Evolutionary conservation across 257 asterid species (phyloP), one percentile per base, ranked within the genome.

Genomic region (Salvia miltiorrhiza): DNA sequence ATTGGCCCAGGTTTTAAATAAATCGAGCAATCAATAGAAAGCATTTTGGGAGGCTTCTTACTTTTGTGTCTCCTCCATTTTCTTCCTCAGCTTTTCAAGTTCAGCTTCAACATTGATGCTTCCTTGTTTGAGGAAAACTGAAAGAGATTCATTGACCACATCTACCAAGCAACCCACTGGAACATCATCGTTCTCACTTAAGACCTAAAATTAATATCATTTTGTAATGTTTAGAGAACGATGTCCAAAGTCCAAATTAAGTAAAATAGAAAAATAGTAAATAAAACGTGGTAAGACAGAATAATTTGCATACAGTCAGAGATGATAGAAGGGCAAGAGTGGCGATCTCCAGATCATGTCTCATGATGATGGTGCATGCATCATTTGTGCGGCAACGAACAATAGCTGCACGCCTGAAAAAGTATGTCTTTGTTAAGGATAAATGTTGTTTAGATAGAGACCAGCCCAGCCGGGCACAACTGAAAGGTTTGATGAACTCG

Each of bases 311-410:
- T 82, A 90, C 99, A 67, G 84, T 78, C 72, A 90, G 72, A 48
- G 95, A 87, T 73, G 96, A 80, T 71, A 88, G 64, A 14, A 82
- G 75, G 59, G 97, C 96, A 54, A 93, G 94, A 26, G 97, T 93
- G 62, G 83, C 32, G 53, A 93, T 93, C 84, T 87, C 99, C 61
- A 84, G 76, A 59, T 86, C 83, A 28, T 73, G 88, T 21, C 63
- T 61, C 83, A 79, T 84, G 73, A 93, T 74, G 75, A 71, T 65
- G 20, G 71, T 73, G 40, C 80, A 67, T 6, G 77, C 82, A 40
- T 79, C 90, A 52, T 78, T 74, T 21, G 82, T 74, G 73, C 92
- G 88, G 78, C 96, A 87, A 68, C 81, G 89, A 63, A 86, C 91
- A 82, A 84, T 84, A 60, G 90, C 97, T 45, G 82, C 84, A 70